Percentiles rank a stretch among this genome's conserved stretches.
Conservation (phyloP, 768 basidiomycete genomes). For the Russula abietina region DNA sequence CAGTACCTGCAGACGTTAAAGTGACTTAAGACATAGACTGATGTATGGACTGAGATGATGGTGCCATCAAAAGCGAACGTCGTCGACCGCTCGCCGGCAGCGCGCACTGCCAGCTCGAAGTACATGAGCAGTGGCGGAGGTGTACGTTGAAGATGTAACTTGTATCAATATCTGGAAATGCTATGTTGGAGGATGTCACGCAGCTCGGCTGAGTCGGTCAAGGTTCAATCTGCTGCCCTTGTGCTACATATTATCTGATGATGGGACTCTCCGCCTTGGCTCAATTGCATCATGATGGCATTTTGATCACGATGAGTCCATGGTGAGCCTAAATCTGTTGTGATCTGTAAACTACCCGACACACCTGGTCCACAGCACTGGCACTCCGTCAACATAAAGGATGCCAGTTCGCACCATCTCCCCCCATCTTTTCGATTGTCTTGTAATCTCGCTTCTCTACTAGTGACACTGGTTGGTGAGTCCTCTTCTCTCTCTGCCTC, state of each 20-base stretch:
- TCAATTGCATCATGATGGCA: neutral
- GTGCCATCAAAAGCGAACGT: no score
- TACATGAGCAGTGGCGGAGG: no score
- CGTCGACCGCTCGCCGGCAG: no score
- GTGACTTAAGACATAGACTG: no score
- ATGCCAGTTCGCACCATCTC: neutral
- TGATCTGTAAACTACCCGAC: neutral
- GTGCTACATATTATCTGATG: neutral
- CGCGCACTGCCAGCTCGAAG: no score
- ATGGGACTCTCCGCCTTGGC: no score
- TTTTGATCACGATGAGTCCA: neutral
- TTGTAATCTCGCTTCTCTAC: neutral
- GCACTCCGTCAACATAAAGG: no score
- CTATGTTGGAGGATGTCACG: neutral
- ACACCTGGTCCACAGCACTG: neutral
- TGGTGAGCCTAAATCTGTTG: neutral
- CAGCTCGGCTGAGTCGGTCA: neutral
- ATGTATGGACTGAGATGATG: no score
- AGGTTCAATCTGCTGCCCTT: neutral
- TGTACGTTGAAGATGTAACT: no score
- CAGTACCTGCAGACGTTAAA: no score
- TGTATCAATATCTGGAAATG: no score
- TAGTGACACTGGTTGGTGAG: neutral
- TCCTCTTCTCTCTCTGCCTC: neutral
- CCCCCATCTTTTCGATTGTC: neutral